Conservation (phyloP, 148 eudicot species). For the Silene uniflora region DNA sequence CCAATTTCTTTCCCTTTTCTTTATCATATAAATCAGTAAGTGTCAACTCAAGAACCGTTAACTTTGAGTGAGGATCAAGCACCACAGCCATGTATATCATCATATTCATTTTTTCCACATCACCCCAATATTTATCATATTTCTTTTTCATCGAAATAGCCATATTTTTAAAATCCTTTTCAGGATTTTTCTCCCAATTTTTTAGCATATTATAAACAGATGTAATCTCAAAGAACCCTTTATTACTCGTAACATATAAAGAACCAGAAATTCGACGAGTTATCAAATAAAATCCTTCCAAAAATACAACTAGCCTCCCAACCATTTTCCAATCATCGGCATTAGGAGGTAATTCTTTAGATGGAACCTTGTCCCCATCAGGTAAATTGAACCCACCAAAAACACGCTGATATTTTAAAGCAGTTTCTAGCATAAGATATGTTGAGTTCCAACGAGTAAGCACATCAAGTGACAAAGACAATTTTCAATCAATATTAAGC, state of each 20-base stretch:
- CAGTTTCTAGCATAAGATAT: too few species aligned
- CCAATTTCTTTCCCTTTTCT: background rate
- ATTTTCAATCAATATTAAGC: too few species aligned
- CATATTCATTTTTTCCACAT: too few species aligned
- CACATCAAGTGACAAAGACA: too few species aligned
- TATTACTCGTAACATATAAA: background rate
- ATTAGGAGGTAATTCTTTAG: background rate
- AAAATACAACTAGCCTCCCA: background rate
- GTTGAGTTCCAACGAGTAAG: too few species aligned
- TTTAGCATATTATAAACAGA: background rate
- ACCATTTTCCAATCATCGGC: background rate
- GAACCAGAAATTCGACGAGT: background rate
- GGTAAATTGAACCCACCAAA: too few species aligned
- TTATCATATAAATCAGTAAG: conserved; percentile 5
- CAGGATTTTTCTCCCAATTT: background rate
- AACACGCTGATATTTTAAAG: too few species aligned
- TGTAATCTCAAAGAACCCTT: background rate
- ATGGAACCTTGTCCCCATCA: too few species aligned
- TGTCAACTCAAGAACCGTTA: background rate
- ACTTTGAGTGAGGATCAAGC: background rate
- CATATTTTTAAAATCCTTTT: background rate
- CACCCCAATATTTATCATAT: too few species aligned
- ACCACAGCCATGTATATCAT: too few species aligned
- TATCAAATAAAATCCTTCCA: background rate
- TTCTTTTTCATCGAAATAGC: background rate